Conservation (phyloP, 768 basidiomycete species). For the Lentinus tigrinus region DNA sequence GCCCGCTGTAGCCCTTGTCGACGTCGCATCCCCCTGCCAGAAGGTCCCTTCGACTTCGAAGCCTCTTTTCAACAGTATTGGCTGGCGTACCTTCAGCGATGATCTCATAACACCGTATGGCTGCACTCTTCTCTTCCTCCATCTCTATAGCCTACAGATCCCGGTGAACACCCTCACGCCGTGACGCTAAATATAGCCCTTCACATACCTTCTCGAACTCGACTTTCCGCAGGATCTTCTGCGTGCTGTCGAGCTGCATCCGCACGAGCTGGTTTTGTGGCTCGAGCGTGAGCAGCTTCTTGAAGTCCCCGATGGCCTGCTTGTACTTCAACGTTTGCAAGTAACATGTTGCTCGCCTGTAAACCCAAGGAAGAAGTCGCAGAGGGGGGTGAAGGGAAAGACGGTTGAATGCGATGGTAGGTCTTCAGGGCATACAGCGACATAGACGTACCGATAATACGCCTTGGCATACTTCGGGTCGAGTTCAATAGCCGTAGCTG, state of each 20-base stretch:
- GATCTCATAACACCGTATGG: slow-evolving; percentile 73
- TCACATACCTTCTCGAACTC: slow-evolving; percentile 83
- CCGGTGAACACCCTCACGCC: background rate
- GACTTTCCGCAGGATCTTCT: slow-evolving; percentile 85
- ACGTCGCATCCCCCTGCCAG: slow-evolving; percentile 74
- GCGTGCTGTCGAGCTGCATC: slow-evolving; percentile 80
- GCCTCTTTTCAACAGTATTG: background rate
- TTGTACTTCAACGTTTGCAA: slow-evolving; percentile 89
- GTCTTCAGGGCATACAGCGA: background rate
- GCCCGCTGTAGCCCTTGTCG: slow-evolving; percentile 73
- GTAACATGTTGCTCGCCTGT: slow-evolving; percentile 85
- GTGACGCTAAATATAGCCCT: background rate
- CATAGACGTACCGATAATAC: slow-evolving; percentile 64
- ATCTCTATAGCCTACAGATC: slow-evolving; percentile 77
- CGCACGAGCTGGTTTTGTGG: slow-evolving; percentile 82
- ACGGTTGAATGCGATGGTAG: background rate
- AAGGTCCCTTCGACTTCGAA: background rate
- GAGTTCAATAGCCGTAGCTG: slow-evolving; percentile 82
- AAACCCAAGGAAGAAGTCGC: background rate
- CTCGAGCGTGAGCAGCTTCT: slow-evolving; percentile 78
- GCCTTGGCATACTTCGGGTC: slow-evolving; percentile 92
- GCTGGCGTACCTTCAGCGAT: slow-evolving; percentile 66
- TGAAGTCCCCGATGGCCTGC: slow-evolving; percentile 83
- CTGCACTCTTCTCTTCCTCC: slow-evolving; percentile 83
- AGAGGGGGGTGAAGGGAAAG: background rate